Evolutionary conservation across 208 protist genomes (phyloP).

Genomic region (Trypanosoma mega): DNA sequence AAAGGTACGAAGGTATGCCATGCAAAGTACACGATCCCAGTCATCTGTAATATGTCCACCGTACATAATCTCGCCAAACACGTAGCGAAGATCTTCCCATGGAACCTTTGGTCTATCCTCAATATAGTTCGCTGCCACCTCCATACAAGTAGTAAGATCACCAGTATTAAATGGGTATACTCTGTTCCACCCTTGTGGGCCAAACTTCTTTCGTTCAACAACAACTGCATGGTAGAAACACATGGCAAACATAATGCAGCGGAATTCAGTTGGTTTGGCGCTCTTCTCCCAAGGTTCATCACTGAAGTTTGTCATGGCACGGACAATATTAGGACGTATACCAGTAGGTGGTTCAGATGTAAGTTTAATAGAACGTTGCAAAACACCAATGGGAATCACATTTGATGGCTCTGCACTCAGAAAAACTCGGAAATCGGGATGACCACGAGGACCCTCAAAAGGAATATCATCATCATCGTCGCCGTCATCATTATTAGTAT

Average conservation of each 20-base stretch:
- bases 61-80: constrained; percentile 99
- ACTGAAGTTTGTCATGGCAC: constrained; percentile 95
- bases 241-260: constrained; percentile 97
- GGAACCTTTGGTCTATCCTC: constrained; percentile 96
- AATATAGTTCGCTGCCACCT: constrained; percentile 98
- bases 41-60: constrained; percentile 99
- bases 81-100: constrained; percentile 98
- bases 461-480: constrained; percentile 82
- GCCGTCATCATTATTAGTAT: constrained; percentile 23
- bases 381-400: constrained; percentile 96
- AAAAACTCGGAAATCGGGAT: constrained; percentile 97
- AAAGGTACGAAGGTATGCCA: constrained; percentile 94
- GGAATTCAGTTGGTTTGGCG: constrained; percentile 96
- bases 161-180: constrained; percentile 98
- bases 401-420: constrained; percentile 95
- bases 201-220: constrained; percentile 98
- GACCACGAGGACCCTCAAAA: constrained; percentile 90
- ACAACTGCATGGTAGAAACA: constrained; percentile 98
- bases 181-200: constrained; percentile 97
- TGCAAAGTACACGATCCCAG: constrained; percentile 97
- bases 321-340: constrained; percentile 96
- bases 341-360: constrained; percentile 98
- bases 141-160: constrained; percentile 96
- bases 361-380: constrained; percentile 98
- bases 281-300: constrained; percentile 96